Evolutionary conservation across 2,329 filamentous ascomycete genomes (phyloP), one percentile per base, ranked within the genome.

Genomic region (Aureobasidium uvarum): DNA sequence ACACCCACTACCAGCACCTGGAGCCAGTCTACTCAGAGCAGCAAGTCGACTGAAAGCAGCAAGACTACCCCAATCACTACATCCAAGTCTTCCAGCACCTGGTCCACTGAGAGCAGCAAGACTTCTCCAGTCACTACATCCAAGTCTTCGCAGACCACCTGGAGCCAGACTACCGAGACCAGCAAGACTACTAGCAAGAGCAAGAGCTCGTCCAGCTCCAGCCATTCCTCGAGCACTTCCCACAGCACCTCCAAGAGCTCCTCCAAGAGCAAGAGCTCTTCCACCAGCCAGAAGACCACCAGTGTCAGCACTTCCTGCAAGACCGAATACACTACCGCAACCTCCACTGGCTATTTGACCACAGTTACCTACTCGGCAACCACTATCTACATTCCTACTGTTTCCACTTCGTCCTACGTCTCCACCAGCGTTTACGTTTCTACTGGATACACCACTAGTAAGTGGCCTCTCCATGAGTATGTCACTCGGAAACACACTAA

Each of bases 271-370:
- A 63, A 54, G 36, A 39, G 43, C 25, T 52, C 46, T 11, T 52
- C 46, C 36, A 43, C 14, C 11, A 33, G 23, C 56, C 25, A 31
- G 8, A 28, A n/a, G 28, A 46, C n/a, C 56, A 46, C 36, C 25
- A 50, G 46, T 16, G 46, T 23, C 18, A 52, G 20, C 60, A 63
- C 60, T 7, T 52, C 60, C 11, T 63, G 60, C 60, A 52, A 16
- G 38, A 63, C 60, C 11, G 16, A 33, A 16, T 63, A 63, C 46
- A 16, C 31, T 4, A 63, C 48, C 36, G 43, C 36, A 6, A 33
- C 20, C 10, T 54, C 48, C 5, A 54, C 48, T 28, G 60, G 60
- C 48, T 20, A 52, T 6, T 18, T 23, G 23, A 54, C 60, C 36
- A 63, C 33, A 11, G 38, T 48, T 16, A 54, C 48, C 38, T 63